These are phyloP conservation scores for Aspergillus unguis DNA, from an alignment of 2,329 filamentous ascomycete genomes.

Conservation along the genomic window DNA sequence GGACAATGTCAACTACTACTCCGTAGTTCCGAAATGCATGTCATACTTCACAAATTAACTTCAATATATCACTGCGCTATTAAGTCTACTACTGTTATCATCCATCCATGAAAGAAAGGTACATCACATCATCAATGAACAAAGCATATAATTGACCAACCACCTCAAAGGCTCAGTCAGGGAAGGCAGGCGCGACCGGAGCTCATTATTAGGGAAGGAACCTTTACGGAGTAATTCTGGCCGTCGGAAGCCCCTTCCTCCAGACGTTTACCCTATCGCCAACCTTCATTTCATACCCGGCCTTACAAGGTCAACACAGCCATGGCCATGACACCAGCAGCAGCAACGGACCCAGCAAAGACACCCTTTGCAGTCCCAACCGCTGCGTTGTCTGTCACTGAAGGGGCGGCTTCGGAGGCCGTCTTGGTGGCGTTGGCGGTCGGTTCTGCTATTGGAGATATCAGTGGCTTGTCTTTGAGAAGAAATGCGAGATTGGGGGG, in stretches of 20 bases:
- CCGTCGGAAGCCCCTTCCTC: background rate
- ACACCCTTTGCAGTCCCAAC: background rate
- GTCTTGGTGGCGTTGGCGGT: slow-evolving; percentile 5
- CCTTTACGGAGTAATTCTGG: too few species aligned
- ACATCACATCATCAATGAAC: too few species aligned
- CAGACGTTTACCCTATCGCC: background rate
- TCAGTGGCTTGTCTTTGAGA: background rate
- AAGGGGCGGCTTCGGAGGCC: background rate
- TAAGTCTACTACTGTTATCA: too few species aligned
- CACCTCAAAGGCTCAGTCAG: too few species aligned
- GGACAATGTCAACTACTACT: too few species aligned
- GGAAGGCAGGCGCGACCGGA: too few species aligned
- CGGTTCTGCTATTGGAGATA: slow-evolving; percentile 5
- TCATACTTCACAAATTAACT: too few species aligned
- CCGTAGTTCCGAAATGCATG: too few species aligned
- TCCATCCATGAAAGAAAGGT: too few species aligned
- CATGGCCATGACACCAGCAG: slow-evolving; percentile 1
- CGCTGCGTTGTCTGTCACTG: background rate
- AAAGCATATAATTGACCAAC: too few species aligned
- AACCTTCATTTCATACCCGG: background rate
- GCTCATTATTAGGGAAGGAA: too few species aligned
- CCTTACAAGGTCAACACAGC: slow-evolving; percentile 7
- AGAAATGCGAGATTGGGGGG: slow-evolving; percentile 18
- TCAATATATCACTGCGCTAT: too few species aligned
- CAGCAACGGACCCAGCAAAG: background rate